A percentile compares a stretch with the other conserved stretches of the same genome.
Conservation (phyloP, 495 filamentous ascomycete species). For the Aspergillus indologenus region DNA sequence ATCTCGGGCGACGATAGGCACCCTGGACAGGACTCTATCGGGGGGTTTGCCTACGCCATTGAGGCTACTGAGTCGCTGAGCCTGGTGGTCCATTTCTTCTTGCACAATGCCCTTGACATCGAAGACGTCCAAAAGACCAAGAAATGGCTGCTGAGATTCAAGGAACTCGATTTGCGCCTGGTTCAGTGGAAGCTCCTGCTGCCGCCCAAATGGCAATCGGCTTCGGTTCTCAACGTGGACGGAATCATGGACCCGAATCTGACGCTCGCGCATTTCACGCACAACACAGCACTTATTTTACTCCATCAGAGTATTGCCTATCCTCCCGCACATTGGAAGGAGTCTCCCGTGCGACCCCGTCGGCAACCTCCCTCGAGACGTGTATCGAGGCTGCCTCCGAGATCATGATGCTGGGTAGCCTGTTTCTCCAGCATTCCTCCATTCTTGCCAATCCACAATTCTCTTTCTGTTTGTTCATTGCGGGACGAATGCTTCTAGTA, state of each 20-base stretch:
- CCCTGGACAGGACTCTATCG: constrained; percentile 17
- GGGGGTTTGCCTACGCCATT: constrained; percentile 19
- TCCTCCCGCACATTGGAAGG: constrained; percentile 21
- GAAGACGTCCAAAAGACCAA: constrained; percentile 12
- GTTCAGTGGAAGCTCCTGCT: constrained; percentile 20
- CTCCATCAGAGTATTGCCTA: constrained; percentile 27
- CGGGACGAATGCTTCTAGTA: constrained; percentile 31
- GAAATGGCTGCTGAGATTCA: constrained; percentile 19
- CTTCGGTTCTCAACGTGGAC: constrained; percentile 13
- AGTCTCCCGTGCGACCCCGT: constrained; percentile 20
- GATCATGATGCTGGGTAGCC: constrained; percentile 20
- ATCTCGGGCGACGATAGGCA: not conserved
- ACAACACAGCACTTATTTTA: constrained; percentile 26
- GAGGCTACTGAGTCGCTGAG: constrained; percentile 23
- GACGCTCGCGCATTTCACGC: constrained; percentile 25
- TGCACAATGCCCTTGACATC: constrained; percentile 16
- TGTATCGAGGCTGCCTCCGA: constrained; percentile 27
- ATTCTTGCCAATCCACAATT: constrained; percentile 26
- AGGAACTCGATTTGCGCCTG: constrained; percentile 14
- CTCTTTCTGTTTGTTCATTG: constrained; percentile 27
- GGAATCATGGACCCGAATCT: constrained; percentile 28
- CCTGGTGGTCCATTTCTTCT: constrained; percentile 20
- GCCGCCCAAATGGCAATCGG: constrained; percentile 21
- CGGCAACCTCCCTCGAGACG: constrained; percentile 19
- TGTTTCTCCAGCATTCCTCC: constrained; percentile 18